Conservation (phyloP, 441 rosid species). For the Erodium trifolium region DNA sequence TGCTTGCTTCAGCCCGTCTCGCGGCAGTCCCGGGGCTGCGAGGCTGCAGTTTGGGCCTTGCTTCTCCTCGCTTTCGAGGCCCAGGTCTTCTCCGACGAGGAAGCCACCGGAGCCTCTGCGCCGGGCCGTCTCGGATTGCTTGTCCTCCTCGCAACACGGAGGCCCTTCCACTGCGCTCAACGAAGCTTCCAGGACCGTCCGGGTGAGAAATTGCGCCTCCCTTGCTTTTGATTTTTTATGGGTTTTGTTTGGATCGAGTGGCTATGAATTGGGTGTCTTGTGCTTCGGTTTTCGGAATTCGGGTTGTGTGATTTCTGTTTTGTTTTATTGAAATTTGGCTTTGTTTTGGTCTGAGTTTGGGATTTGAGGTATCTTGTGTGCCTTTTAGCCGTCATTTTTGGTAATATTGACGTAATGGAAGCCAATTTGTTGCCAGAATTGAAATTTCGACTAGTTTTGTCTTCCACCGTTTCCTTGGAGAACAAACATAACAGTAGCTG, state of each 20-base stretch:
- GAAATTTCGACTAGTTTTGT: no score
- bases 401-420: no score
- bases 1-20: constrained; percentile 44
- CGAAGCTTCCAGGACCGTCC: constrained; percentile 87
- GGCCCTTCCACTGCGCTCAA: constrained; percentile 26
- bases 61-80: constrained; percentile 44
- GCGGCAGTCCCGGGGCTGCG: constrained; percentile 49
- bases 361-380: neutral
- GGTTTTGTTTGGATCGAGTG: constrained; percentile 24
- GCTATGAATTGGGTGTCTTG: neutral
- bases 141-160: constrained; percentile 62
- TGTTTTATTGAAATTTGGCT: constrained; percentile 3
- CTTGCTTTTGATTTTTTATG: constrained; percentile 2
- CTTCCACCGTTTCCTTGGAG: no score
- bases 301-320: constrained; percentile 1
- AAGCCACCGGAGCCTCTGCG: constrained; percentile 98
- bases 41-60: constrained; percentile 36
- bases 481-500: no score
- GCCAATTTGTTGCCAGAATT: no score
- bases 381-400: no score
- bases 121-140: constrained; percentile 84
- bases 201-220: constrained; percentile 39
- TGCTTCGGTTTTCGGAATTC: constrained; percentile 10
- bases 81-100: constrained; percentile 73
- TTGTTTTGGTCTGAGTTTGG: neutral